Base-by-base conservation (phyloP, 176 grass and related monocot species). In the Ampelocalamus luodianensis region DNA sequence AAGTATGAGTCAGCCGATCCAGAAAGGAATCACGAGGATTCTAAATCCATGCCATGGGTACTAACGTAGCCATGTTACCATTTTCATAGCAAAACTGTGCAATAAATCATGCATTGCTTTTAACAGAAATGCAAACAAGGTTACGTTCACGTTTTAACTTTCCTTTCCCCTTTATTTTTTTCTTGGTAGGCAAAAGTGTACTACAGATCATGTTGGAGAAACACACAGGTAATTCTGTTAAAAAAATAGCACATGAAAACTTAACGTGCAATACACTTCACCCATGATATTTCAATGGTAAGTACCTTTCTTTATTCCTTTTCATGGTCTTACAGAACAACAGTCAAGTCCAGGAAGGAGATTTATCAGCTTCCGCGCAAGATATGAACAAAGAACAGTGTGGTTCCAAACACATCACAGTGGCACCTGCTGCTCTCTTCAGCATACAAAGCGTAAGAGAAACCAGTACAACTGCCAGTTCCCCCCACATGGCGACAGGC, bases 201-300 rank as follows among this genome's bases (percentile, higher is more conserved):
- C 88, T 98, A 90, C 71, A 98, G 93, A 85, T 95, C 93, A 84
- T 93, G 92, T 46, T 95, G 96, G 93, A 95, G 88, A 91, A 95
- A 89, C 74, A 81, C 89, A 70, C 72, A 89, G 95, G 93, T 98
- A 83, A 84, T 79, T 63, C 48, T 5, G 61, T 59, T 8, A 73
- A 34, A 85, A n/a, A 20, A 63, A 27, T 54, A 60, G 48, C 8
- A 83, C 0, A 82, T 4, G 8, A 38, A 50, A 49, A 20, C n/a
- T 63, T 17, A 65, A 8, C 18, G 12, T 54, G 49, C 17, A 56
- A 63, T 23, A 23, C 22, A 59, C 55, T 59, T 23, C 23, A 59
- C 18, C 12, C 53, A 29, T 55, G 54, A 23, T 65, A 59, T 18
- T 34, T 78, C 74, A 64, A 69, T 54, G 67, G 34, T 51, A 74